A percentile compares a stretch with the other conserved stretches of the same genome.
Conservation (phyloP, 1,284 basidiomycete species). For the Cryptococcus hybrid region DNA sequence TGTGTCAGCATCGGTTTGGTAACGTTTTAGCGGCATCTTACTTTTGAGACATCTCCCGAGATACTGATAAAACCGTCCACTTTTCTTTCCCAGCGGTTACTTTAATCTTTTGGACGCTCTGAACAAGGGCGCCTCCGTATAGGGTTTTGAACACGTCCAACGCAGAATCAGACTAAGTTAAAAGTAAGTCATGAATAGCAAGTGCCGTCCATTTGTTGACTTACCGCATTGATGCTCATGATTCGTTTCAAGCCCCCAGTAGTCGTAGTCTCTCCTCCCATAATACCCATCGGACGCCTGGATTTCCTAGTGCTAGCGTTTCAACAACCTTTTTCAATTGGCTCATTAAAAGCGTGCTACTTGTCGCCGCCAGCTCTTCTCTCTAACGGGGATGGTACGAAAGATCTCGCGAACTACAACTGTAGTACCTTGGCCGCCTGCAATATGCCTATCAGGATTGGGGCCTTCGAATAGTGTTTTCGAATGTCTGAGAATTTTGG, state of each 20-base stretch:
- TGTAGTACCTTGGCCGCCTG: conserved; percentile 64
- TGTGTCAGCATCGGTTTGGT: conserved; percentile 3
- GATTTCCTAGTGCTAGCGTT: conserved; percentile 67
- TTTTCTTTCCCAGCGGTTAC: conserved; percentile 55
- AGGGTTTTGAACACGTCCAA: conserved; percentile 28
- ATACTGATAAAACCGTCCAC: conserved; percentile 79
- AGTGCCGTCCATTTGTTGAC: conserved; percentile 12
- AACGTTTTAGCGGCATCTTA: conserved; percentile 26
- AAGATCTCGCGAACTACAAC: conserved; percentile 81
- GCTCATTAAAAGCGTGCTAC: conserved; percentile 59
- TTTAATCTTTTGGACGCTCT: conserved; percentile 63
- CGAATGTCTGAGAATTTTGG: conserved; percentile 64
- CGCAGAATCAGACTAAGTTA: conserved; percentile 6
- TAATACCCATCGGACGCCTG: conserved; percentile 65
- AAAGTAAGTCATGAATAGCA: neutral
- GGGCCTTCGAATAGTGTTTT: conserved; percentile 61
- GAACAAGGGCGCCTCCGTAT: conserved; percentile 32
- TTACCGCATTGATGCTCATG: conserved; percentile 55
- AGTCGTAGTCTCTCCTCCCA: conserved; percentile 53
- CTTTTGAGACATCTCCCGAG: conserved; percentile 69
- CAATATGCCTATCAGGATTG: conserved; percentile 65
- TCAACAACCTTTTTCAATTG: conserved; percentile 69
- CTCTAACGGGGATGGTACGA: conserved; percentile 58
- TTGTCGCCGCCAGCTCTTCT: conserved; percentile 34
- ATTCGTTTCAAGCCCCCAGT: conserved; percentile 20